Evolutionary conservation across 768 basidiomycete species (phyloP), one percentile per base, ranked within the genome.

Genomic region (Mycena crocata): DNA sequence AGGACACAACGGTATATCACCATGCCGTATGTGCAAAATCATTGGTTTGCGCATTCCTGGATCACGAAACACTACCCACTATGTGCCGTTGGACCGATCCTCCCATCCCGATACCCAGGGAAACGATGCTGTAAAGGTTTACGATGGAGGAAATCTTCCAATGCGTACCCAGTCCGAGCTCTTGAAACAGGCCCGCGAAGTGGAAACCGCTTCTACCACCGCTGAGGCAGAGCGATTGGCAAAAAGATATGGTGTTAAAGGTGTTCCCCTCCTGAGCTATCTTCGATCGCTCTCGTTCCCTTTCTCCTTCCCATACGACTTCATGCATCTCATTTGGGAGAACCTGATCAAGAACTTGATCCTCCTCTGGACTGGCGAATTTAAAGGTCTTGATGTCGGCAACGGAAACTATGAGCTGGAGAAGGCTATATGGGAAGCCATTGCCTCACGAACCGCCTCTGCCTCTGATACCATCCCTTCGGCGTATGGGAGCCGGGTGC

Each of bases 261-360:
- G 76, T 10, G 26, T 74, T 21, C 69, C 83, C 5, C 30, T 81
- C 0, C 76, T 84, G 19, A 62, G 64, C 10, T 23, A 34, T 19
- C 74, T 84, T 1, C 56, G 68, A 0, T 83, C 79, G 0, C 61
- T 84, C 30, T 72, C 71, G 7, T 81, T 84, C 64, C 80, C 85
- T 0, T 0, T 26, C 5, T 81, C 80, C 17, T 82, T 84, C 26
- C 85, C 84, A 0, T 80, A 80, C 65, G 84, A 87, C 51, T 85
- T 85, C 72, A 86, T 86, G 40, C 40, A 42, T n/a, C 84, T n/a
- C n/a, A n/a, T n/a, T n/a, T n/a, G n/a, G n/a, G n/a, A n/a, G n/a
- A n/a, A n/a, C n/a, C n/a, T n/a, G 1, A 67, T 84, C 26, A 72
- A 70, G 26, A 83, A 81, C 50, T 74, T 88, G 1, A 72, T 85